A percentile compares a stretch with the other conserved stretches of the same genome.
Conservation (phyloP, 495 filamentous ascomycete genomes). For the Mytilinidion resinicola region DNA sequence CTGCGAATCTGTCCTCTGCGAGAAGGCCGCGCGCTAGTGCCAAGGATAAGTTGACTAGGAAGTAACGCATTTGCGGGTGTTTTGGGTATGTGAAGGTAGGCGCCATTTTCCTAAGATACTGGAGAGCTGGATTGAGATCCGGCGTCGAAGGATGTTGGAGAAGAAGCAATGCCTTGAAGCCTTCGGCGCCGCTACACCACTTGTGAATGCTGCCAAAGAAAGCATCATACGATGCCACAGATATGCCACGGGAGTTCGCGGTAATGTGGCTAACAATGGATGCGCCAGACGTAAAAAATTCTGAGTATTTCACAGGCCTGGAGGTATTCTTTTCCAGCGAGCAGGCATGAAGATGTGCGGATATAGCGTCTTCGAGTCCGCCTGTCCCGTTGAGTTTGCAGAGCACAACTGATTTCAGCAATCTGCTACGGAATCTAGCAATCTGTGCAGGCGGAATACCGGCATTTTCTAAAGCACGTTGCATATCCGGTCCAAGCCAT, state of each 20-base stretch:
- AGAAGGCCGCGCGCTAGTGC: slow-evolving; percentile 19
- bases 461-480: slow-evolving; percentile 2
- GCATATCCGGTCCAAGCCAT: slow-evolving; percentile 6
- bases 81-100: not conserved
- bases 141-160: slow-evolving; percentile 17
- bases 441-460: not conserved
- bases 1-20: slow-evolving; percentile 14
- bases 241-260: not conserved
- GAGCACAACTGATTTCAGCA: slow-evolving; percentile 1
- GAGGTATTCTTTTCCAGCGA: not conserved
- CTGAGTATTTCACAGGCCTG: not conserved
- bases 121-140: slow-evolving; percentile 11
- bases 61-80: not conserved
- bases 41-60: slow-evolving; percentile 16
- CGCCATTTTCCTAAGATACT: slow-evolving; percentile 5
- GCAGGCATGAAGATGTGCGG: slow-evolving; percentile 8
- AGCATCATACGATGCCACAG: slow-evolving; percentile 3
- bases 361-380: slow-evolving; percentile 1
- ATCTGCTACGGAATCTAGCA: not conserved
- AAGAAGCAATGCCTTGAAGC: slow-evolving; percentile 2
- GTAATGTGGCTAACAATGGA: slow-evolving; percentile 6
- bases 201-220: not conserved
- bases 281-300: slow-evolving; percentile 5
- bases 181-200: not conserved
- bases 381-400: not conserved